These are phyloP conservation scores for Stentor roeselii DNA, from an alignment of 73 alveolate species.

Conservation along the genomic window DNA sequence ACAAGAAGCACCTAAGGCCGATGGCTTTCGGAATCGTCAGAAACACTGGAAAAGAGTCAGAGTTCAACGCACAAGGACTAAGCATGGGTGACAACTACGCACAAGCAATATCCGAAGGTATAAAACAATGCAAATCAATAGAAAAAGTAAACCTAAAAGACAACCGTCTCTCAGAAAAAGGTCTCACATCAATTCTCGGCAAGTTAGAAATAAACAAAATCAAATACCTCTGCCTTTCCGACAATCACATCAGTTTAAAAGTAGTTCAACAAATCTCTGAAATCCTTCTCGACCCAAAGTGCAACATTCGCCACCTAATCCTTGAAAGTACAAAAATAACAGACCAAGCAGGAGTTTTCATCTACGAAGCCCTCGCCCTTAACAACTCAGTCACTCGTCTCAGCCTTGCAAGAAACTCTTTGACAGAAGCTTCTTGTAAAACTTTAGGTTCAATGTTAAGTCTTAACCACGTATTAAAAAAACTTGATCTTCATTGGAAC, in stretches of 20 bases:
- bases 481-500: conserved; percentile 52
- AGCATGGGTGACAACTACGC: conserved; percentile 27
- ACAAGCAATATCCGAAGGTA: not conserved
- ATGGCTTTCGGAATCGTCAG: not conserved
- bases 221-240: not conserved
- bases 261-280: not conserved
- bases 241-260: not conserved
- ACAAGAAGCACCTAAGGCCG: not conserved
- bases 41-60: not conserved
- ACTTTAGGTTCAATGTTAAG: not conserved
- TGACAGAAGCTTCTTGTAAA: not conserved
- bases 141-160: conserved; percentile 2
- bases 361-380: not conserved
- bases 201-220: not conserved
- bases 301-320: not conserved
- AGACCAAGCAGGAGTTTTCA: not conserved
- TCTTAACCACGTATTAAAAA: not conserved
- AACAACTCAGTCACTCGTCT: not conserved
- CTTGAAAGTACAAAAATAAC: not conserved
- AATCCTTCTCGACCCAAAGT: not conserved
- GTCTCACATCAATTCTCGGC: not conserved
- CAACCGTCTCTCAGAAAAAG: conserved; percentile 11
- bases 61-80: not conserved
- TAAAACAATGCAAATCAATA: not conserved
- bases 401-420: not conserved